These are phyloP conservation scores for Gastrolobium bilobum DNA, from an alignment of 306 rosid genomes.

Conservation along the genomic window DNA sequence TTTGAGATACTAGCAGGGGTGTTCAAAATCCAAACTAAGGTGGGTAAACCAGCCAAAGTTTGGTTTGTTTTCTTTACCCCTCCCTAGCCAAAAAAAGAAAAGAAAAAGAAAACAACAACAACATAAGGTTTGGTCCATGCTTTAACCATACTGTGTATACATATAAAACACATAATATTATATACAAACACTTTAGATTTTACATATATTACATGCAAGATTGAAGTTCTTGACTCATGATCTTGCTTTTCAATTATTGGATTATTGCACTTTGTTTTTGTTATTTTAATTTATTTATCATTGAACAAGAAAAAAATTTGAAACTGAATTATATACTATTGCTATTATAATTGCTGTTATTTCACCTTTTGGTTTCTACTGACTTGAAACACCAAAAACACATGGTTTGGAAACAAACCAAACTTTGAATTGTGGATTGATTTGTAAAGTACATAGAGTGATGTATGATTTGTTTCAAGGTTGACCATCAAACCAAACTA, in stretches of 20 bases:
- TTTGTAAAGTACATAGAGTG: slow-evolving; percentile 12
- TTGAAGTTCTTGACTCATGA: background rate
- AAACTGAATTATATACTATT: slow-evolving; percentile 22
- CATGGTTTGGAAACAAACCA: background rate
- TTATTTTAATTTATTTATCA: slow-evolving; percentile 22
- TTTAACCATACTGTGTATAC: slow-evolving; percentile 3
- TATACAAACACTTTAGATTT: background rate
- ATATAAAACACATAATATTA: background rate
- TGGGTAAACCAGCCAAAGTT: slow-evolving; percentile 12
- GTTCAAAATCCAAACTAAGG: slow-evolving; percentile 25
- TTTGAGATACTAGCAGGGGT: slow-evolving; percentile 27
- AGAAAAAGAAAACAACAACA: background rate
- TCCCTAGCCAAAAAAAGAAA: background rate
- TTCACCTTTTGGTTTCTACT: slow-evolving; percentile 13
- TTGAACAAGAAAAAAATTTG: slow-evolving; percentile 17
- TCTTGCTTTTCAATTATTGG: background rate
- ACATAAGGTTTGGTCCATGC: background rate
- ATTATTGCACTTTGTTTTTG: slow-evolving; percentile 4
- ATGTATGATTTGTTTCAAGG: slow-evolving; percentile 1
- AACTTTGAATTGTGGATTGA: slow-evolving; percentile 33
- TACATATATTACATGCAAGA: slow-evolving; percentile 1
- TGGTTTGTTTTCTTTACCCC: background rate
- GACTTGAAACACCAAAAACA: slow-evolving; percentile 24
- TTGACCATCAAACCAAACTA: slow-evolving; percentile 37
- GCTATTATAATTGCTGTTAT: slow-evolving; percentile 1